Evolutionary conservation across 257 asterid genomes (phyloP), one percentile per base, ranked within the genome.

Genomic region (Nyctanthes arbortristis): DNA sequence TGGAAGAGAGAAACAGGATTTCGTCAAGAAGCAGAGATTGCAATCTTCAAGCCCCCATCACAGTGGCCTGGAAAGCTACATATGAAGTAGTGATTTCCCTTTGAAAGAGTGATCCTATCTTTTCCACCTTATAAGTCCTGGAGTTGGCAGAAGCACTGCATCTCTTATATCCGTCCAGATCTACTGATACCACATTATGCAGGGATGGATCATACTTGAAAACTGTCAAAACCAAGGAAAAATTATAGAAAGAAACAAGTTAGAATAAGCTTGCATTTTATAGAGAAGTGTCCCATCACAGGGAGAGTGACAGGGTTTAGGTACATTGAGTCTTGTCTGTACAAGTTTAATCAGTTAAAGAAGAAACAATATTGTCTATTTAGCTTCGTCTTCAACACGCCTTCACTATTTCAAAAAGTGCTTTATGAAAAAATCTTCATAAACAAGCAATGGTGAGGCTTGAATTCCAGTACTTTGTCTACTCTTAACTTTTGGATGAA

Each of bases 31-130:
- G 39, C 40, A n/a, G 40, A 59, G 24, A 39, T 52, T 59, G 65
- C 39, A 5, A 58, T 56, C 63, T 56, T 31, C 56, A 33, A 22
- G 33, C 66, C 70, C 10, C 69, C 69, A 49, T 52, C 69, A 61
- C 78, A 67, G 13, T 74, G 73, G 31, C 73, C 69, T 4, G 78
- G 69, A 52, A 56, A 22, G 65, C 69, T 73, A 63, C 73, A 67
- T 18, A 73, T 73, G 65, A 66, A 73, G 32, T 60, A 74, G 69
- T 61, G 39, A 22, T 29, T 35, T n/a, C 73, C 78, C 64, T 29
- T 74, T 4, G 67, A 25, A 10, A 73, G 59, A 63, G 45, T 67
- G 69, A 67, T 33, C 59, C 11, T 33, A 33, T 73, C 77, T 18
- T 66, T 73, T 27, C 77, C 73, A 4, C 63, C 59, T 54, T 65